Evolutionary conservation across 2,329 filamentous ascomycete genomes (phyloP), one percentile per base, ranked within the genome.

Genomic region (Sarocladium oryzae): DNA sequence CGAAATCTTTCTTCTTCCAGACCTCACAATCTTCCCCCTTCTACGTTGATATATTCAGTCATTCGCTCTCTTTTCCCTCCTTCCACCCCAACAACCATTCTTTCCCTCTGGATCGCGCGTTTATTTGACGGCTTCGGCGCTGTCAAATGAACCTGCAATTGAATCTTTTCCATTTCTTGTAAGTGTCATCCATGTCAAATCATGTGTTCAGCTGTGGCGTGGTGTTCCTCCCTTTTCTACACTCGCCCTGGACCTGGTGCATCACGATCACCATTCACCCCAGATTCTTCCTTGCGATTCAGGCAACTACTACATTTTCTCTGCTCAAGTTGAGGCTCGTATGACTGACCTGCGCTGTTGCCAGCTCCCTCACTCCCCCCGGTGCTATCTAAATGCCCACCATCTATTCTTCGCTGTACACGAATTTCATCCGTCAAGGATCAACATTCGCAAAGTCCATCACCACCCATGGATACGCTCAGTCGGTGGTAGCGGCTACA

Each of bases 131-230:
- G 84, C 85, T 73, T 66, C 56, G 60, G 58, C 68, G 86, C 89
- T 91, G 89, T 95, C 89, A 92, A 89, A 96, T 96, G 91, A 96
- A 93, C 89, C 89, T 96, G 91, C 89, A 91, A 76, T 75, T 72
- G 73, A 73, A 72, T 67, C 73, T 76, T 68, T 66, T 74, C 72
- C 79, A 75, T 75, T 76, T 78, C 70, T 76, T 75, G 85, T 89
- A 79, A 73, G 81, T 65, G 52, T 28, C 51, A 45, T 53, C 30
- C 40, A 21, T 24, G n/a, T 37, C 28, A 7, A 30, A 13, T 30
- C 51, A 51, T 35, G 40, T 28, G 43, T 32, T 48, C 15, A 48
- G 43, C 43, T 48, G 43, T 48, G 43, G 43, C 43, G 43, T 48
- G 43, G 28, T 48, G 28, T 33, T 26, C 28, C 20, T 20, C 21